Evolutionary conservation across 768 basidiomycete genomes (phyloP).

Genomic region (Pleurotus giganteus): DNA sequence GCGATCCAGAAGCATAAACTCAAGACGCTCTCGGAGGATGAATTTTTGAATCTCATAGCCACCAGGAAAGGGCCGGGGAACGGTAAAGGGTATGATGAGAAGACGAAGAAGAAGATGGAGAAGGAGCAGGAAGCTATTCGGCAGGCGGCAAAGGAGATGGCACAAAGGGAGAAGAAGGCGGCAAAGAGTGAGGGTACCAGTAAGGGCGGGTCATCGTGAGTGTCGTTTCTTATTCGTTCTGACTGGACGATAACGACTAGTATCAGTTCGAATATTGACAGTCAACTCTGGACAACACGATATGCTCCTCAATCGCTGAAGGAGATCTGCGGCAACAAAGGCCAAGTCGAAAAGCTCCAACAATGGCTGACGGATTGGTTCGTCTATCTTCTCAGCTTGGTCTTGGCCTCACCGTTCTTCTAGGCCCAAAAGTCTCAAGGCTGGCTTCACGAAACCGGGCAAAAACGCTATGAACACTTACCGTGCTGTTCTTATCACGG

Average conservation of each 20-base stretch:
- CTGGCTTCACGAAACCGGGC: conserved; percentile 90
- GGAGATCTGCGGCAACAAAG: conserved; percentile 96
- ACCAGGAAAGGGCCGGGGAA: conserved; percentile 57
- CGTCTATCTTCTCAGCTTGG: no score
- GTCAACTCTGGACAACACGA: conserved; percentile 91
- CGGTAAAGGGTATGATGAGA: conserved; percentile 61
- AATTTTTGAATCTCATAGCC: conserved; percentile 79
- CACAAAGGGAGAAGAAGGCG: conserved; percentile 62
- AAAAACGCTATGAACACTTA: conserved; percentile 86
- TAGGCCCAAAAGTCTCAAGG: conserved; percentile 75
- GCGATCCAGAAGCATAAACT: conserved; percentile 82
- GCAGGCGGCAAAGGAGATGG: conserved; percentile 74
- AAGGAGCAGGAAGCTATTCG: conserved; percentile 79
- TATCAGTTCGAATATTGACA: conserved; percentile 38
- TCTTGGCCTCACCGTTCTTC: not conserved
- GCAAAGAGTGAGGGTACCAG: conserved; percentile 28
- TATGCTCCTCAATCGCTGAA: conserved; percentile 88
- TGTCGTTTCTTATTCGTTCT: conserved; percentile 2
- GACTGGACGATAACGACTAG: no score
- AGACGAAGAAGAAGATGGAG: conserved; percentile 75
- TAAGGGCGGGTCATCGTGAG: not conserved
- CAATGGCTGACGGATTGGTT: conserved; percentile 89
- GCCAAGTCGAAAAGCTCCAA: conserved; percentile 83
- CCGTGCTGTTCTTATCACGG: conserved; percentile 87
- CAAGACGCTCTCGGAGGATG: conserved; percentile 80